A percentile compares a stretch with the other conserved stretches of the same genome.
Conservation (phyloP, 306 rosid species). For the Malus orientalis region DNA sequence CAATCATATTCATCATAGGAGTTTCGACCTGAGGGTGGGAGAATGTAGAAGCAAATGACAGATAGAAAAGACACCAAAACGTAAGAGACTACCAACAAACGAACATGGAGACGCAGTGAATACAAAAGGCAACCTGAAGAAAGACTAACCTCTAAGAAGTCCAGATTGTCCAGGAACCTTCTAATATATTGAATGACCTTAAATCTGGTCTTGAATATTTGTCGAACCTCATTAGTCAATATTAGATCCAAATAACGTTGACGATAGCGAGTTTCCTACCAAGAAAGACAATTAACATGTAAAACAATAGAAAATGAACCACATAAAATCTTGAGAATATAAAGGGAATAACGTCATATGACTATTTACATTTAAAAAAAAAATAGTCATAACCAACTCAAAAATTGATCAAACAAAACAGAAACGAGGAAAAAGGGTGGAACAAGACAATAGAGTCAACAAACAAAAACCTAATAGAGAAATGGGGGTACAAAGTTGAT, state of each 20-base stretch:
- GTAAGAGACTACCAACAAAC: background rate
- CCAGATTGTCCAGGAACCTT: conserved; percentile 61
- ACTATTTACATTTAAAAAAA: background rate
- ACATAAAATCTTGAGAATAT: background rate
- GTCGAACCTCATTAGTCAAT: conserved; percentile 72
- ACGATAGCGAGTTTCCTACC: conserved; percentile 88
- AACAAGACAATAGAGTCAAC: background rate
- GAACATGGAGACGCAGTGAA: background rate
- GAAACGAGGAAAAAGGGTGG: background rate
- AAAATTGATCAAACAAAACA: background rate
- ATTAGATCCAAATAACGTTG: conserved; percentile 87
- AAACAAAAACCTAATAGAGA: background rate
- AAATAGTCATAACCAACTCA: background rate
- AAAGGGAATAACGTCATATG: background rate
- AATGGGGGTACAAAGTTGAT: background rate
- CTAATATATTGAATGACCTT: conserved; percentile 57
- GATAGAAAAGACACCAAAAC: background rate
- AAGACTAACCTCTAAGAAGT: conserved; percentile 85
- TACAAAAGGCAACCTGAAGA: background rate
- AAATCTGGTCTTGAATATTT: conserved; percentile 73
- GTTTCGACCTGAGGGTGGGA: conserved; percentile 70
- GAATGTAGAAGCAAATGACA: background rate
- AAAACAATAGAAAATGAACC: background rate
- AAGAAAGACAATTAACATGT: background rate
- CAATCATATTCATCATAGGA: conserved; percentile 97